Evolutionary conservation across 805 yeast genomes (phyloP).

Genomic region (Monosporozyma aerobia): DNA sequence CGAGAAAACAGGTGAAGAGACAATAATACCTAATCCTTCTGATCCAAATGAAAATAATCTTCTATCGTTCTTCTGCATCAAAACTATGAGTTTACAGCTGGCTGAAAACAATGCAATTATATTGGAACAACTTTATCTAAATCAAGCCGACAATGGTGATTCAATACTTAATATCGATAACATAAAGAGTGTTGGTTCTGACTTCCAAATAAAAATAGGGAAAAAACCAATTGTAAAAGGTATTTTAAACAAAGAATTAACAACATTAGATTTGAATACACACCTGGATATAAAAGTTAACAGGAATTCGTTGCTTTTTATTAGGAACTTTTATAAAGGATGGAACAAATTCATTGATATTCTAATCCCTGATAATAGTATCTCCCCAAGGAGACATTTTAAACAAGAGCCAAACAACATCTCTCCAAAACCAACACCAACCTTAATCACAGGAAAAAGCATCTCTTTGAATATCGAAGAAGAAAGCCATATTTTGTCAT

Average conservation of each 20-base stretch:
- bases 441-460: neutral
- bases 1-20: neutral
- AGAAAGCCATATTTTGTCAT: neutral
- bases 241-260: neutral
- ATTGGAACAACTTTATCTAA: constrained; percentile 4
- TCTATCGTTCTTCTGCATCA: constrained; percentile 9
- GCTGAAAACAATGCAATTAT: neutral
- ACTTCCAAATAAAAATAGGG: constrained; percentile 1
- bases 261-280: neutral
- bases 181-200: neutral
- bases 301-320: neutral
- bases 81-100: constrained; percentile 1
- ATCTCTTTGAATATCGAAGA: constrained; percentile 2
- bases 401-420: neutral
- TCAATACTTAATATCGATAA: constrained; percentile 3
- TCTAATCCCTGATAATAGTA: neutral
- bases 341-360: neutral
- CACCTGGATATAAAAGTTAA: constrained; percentile 3
- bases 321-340: neutral
- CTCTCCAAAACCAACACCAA: neutral
- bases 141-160: constrained; percentile 5
- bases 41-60: neutral
- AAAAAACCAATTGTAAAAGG: constrained; percentile 2
- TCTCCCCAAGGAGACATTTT: neutral
- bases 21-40: neutral